A percentile compares a stretch with the other conserved stretches of the same genome.
Conservation (phyloP, 2,329 filamentous ascomycete genomes). For the Cytospora chrysosperma region DNA sequence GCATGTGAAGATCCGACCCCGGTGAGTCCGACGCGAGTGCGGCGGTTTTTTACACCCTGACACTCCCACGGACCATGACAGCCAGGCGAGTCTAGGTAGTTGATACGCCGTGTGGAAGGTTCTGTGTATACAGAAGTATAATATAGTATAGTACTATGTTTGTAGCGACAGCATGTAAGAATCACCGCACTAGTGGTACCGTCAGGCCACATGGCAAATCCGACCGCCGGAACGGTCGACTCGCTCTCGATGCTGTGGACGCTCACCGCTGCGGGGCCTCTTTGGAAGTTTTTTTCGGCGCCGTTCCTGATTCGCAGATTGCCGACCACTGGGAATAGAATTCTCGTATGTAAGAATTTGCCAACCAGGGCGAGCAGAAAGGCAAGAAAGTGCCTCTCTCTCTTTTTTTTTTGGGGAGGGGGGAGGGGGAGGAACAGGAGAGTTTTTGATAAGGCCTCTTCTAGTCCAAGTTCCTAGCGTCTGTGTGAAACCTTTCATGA, state of each 20-base stretch:
- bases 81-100: too few relatives aligned
- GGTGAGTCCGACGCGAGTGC: background rate
- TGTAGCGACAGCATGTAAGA: too few relatives aligned
- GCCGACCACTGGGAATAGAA: slow-evolving; percentile 9
- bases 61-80: too few relatives aligned
- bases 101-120: too few relatives aligned
- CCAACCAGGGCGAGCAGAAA: background rate
- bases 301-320: slow-evolving; percentile 14
- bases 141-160: too few relatives aligned
- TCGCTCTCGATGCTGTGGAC: background rate
- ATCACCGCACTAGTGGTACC: background rate
- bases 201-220: background rate
- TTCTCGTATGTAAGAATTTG: slow-evolving; percentile 1
- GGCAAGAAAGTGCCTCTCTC: slow-evolving; percentile 2
- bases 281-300: background rate
- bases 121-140: too few relatives aligned
- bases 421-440: background rate
- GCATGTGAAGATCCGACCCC: background rate
- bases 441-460: background rate
- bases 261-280: slow-evolving; percentile 6
- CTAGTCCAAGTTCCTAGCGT: background rate
- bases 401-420: slow-evolving; percentile 8
- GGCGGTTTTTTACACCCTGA: too few relatives aligned
- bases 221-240: background rate
- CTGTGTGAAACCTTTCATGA: background rate